Evolutionary conservation across 169 alveolate genomes (phyloP).

Genomic region (Babesia caballi): DNA sequence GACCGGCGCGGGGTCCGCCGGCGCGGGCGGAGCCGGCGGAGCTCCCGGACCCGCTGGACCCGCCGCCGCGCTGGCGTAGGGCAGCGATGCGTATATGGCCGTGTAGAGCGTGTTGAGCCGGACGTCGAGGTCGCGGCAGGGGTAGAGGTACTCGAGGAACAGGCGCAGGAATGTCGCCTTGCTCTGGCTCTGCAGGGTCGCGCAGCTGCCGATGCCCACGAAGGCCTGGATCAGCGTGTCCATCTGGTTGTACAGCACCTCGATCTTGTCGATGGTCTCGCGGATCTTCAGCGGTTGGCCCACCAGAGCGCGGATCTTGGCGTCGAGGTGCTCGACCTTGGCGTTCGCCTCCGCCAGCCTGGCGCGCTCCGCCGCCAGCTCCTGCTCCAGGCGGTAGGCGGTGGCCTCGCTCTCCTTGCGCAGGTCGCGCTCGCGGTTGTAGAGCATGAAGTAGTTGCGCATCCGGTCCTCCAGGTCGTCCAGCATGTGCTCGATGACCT

Average conservation of each 20-base stretch:
- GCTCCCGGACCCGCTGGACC: neutral
- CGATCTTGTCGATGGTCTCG: constrained; percentile 81
- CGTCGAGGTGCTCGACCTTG: constrained; percentile 68
- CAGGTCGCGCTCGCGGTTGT: constrained; percentile 76
- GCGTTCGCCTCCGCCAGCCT: constrained; percentile 65
- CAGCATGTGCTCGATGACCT: constrained; percentile 77
- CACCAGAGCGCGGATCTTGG: constrained; percentile 72
- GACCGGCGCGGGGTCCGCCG: constrained; percentile 8
- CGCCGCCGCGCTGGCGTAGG: constrained; percentile 25
- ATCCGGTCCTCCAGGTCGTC: constrained; percentile 80
- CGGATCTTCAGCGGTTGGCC: constrained; percentile 78
- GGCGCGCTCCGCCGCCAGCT: constrained; percentile 64
- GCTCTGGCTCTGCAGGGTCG: constrained; percentile 71
- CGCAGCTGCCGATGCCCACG: constrained; percentile 84
- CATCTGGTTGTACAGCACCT: constrained; percentile 78
- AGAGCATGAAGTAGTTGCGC: constrained; percentile 77
- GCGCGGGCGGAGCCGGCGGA: constrained; percentile 15
- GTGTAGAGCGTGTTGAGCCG: constrained; percentile 80
- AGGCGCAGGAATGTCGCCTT: constrained; percentile 69
- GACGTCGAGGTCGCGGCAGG: constrained; percentile 82
- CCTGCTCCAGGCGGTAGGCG: constrained; percentile 76
- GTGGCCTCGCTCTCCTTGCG: constrained; percentile 74
- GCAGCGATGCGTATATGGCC: constrained; percentile 72
- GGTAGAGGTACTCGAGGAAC: constrained; percentile 80
- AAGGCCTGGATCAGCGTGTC: constrained; percentile 84